Evolutionary conservation across 2,329 filamentous ascomycete genomes (phyloP), one percentile per base, ranked within the genome.

Genomic region (Pseudopithomyces chartarum): DNA sequence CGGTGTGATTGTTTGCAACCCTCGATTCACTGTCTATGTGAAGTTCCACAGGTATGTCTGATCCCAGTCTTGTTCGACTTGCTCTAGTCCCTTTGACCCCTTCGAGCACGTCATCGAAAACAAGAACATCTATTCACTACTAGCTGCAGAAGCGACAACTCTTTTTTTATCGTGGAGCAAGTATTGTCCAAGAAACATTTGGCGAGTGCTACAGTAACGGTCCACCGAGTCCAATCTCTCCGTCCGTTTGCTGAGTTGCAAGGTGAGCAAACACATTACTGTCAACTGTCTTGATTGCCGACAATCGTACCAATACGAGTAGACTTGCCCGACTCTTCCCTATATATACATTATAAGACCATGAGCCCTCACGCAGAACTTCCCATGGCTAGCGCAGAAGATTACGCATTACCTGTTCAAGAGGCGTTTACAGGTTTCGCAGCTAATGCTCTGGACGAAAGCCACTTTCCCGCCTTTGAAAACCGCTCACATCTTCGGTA

Each of bases 401-500:
- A 57, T 22, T 58, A 54, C 38, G 55, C 66, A n/a, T 66, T 67
- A 32, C 53, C 60, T 23, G 60, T 59, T 3, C 70, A 71, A 43
- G 59, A 67, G 48, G 65, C 71, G n/a, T 71, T 73, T 49, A 59
- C 54, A 40, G 69, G 65, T 39, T 73, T 71, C 58, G 47, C 64
- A 34, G 45, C 63, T 2, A 61, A 71, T 19, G 58, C 61, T 26
- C 50, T 73, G n/a, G 67, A 68, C 26, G 68, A 73, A 43, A 66
- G 59, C 48, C 60, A 66, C 39, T 67, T 71, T 23, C 64, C 67
- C 33, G 61, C 58, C 8, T 59, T 67, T 22, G 68, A 69, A 52
- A 75, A 73, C 55, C 66, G 70, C 34, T 83, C 82, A 11, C 76
- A 80, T 57, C 78, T 89, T 15, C 79, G 75, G 50, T 77, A 83